A percentile compares a stretch with the other conserved stretches of the same genome.
Evolutionary conservation across 495 filamentous ascomycete genomes (phyloP).

Genomic region (Poronia punctata): DNA sequence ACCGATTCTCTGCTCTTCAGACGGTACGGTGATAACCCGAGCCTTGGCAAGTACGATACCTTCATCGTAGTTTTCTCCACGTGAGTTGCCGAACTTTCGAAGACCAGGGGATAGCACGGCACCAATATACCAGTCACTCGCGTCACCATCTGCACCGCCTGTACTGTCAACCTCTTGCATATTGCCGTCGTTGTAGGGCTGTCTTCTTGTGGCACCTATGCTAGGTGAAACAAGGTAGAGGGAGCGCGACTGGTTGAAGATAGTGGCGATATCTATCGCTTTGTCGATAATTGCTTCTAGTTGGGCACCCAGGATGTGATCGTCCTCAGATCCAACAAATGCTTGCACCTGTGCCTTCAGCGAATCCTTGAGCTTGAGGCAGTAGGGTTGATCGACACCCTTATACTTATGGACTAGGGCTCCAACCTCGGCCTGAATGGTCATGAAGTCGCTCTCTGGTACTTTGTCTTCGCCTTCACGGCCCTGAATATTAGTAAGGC

Average conservation of each 20-base stretch:
- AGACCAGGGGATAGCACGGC: not conserved
- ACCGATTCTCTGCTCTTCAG: no score
- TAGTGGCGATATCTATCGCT: not conserved
- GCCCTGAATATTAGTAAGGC: not conserved
- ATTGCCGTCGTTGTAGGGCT: not conserved
- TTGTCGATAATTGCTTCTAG: not conserved
- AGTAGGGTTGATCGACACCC: not conserved
- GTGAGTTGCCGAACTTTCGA: not conserved
- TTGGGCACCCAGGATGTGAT: not conserved
- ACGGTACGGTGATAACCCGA: no score
- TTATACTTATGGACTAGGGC: not conserved
- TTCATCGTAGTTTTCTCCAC: not conserved
- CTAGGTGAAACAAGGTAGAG: not conserved
- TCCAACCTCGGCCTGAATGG: not conserved
- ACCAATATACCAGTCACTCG: rapidly evolving
- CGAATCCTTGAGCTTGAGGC: not conserved
- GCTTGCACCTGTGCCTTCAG: not conserved
- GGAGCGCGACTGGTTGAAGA: not conserved
- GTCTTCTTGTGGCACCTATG: not conserved
- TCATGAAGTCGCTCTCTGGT: not conserved
- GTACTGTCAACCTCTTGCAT: not conserved
- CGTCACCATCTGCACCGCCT: no score
- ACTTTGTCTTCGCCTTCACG: not conserved
- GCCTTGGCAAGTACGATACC: not conserved
- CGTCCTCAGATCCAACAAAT: not conserved